phyloP scores from a whole-genome alignment of 306 rosid species.

The Mimosa pudica region DNA sequence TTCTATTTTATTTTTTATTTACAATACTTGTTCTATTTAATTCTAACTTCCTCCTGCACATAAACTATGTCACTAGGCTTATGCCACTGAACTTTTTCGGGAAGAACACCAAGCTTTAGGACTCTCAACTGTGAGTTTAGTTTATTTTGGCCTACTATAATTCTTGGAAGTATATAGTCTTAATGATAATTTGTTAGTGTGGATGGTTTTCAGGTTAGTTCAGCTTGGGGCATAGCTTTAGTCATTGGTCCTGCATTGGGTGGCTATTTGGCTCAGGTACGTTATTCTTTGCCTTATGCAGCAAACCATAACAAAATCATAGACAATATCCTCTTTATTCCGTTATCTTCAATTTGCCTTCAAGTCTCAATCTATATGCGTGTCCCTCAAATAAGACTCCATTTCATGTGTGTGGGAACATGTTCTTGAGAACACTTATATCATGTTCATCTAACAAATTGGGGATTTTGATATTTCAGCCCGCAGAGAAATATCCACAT shows the following conservation, averaged over 20 bases:
- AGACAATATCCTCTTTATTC: too few relatives aligned
- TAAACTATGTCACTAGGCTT: slow-evolving; percentile 62
- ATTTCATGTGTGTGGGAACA: not conserved
- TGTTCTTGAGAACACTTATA: not conserved
- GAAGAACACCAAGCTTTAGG: slow-evolving; percentile 83
- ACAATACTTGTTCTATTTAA: not conserved
- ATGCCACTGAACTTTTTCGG: slow-evolving; percentile 63
- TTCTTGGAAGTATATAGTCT: not conserved
- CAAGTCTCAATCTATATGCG: too few relatives aligned
- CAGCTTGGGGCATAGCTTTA: slow-evolving; percentile 82
- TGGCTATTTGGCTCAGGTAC: slow-evolving; percentile 87
- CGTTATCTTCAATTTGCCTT: too few relatives aligned
- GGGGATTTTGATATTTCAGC: slow-evolving; percentile 48
- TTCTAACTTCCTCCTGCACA: not conserved
- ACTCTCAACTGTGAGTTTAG: slow-evolving; percentile 67
- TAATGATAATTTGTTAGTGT: slow-evolving; percentile 15
- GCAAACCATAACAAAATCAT: too few relatives aligned
- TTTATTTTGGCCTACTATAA: not conserved
- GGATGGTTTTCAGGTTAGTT: slow-evolving; percentile 59
- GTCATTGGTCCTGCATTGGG: slow-evolving; percentile 90
- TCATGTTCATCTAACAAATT: slow-evolving; percentile 21
- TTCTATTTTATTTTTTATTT: not conserved
- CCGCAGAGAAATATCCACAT: not conserved
- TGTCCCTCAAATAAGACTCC: too few relatives aligned
- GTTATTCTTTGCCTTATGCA: not conserved